These are phyloP conservation scores for Zygotorulaspora florentina DNA, from an alignment of 805 yeast species.

Conservation along the genomic window DNA sequence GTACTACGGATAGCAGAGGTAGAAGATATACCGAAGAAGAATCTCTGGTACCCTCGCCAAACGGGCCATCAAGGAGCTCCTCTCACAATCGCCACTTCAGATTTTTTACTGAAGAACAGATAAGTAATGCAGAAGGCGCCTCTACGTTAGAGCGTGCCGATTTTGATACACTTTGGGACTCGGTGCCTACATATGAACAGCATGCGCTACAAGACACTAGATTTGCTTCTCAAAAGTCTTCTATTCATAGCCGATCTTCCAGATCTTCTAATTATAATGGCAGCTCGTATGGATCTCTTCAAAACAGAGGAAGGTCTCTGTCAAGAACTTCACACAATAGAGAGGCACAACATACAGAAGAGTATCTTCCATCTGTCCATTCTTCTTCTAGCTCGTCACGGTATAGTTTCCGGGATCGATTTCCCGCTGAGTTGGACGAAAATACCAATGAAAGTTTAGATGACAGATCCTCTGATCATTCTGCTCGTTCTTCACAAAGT, in stretches of 20 bases:
- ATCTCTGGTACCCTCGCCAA: conserved; percentile 34
- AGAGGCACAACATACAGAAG: conserved; percentile 9
- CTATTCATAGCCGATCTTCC: conserved; percentile 20
- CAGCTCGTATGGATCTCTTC: conserved; percentile 16
- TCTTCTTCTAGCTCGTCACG: conserved; percentile 38
- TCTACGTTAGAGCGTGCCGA: conserved; percentile 72
- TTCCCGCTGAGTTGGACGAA: conserved; percentile 37
- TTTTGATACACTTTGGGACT: conserved; percentile 73
- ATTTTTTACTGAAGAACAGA: conserved; percentile 79
- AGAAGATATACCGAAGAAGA: conserved; percentile 29
- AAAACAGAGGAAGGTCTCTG: conserved; percentile 22
- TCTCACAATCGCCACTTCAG: conserved; percentile 51
- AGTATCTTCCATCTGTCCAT: conserved; percentile 19
- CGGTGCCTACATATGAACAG: conserved; percentile 45
- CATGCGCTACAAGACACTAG: conserved; percentile 33
- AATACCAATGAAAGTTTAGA: conserved; percentile 35
- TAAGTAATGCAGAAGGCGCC: conserved; percentile 83
- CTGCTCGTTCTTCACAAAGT: conserved; percentile 20
- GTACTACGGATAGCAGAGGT: conserved; percentile 30
- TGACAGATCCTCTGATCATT: conserved; percentile 23
- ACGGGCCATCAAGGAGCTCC: conserved; percentile 33
- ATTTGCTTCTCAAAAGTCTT: conserved; percentile 25
- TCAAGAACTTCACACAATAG: conserved; percentile 10
- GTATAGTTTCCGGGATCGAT: conserved; percentile 37
- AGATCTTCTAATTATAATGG: conserved; percentile 21